A percentile compares a stretch with the other conserved stretches of the same genome.
Conservation (phyloP, 2,329 filamentous ascomycete genomes). For the Fusarium heterosporum region DNA sequence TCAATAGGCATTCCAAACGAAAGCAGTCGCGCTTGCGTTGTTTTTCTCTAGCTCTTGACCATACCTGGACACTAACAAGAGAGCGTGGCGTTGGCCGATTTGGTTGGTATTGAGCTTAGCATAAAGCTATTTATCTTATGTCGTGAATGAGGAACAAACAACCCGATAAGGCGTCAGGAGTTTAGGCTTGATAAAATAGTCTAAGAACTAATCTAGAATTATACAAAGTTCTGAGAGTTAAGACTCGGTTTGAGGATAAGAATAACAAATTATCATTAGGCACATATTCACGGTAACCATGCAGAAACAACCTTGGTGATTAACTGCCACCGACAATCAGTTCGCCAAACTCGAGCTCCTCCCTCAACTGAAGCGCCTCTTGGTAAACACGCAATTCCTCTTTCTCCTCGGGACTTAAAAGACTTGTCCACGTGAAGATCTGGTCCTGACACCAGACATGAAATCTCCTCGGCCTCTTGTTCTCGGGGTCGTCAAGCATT, state of each 20-base stretch:
- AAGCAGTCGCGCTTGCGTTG: not conserved
- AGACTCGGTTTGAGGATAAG: too few species aligned
- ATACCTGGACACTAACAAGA: not conserved
- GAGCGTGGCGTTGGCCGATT: not conserved
- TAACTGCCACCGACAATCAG: slow-evolving; percentile 2
- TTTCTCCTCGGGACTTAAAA: slow-evolving; percentile 12
- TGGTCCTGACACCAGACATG: slow-evolving; percentile 30
- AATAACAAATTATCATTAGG: too few species aligned
- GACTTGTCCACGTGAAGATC: slow-evolving; percentile 34
- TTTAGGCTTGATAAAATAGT: too few species aligned
- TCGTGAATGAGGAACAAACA: not conserved
- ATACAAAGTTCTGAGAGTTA: too few species aligned
- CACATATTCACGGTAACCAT: not conserved
- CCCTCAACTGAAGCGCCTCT: not conserved
- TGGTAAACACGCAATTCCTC: slow-evolving; percentile 11
- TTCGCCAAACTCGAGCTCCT: slow-evolving; percentile 5
- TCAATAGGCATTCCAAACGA: not conserved
- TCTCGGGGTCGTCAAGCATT: slow-evolving; percentile 26
- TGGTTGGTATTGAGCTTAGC: not conserved
- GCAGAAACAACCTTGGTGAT: not conserved
- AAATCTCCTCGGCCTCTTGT: slow-evolving; percentile 7
- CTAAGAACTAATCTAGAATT: too few species aligned
- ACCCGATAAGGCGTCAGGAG: too few species aligned
- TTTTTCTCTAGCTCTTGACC: not conserved
- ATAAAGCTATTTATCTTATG: not conserved